Evolutionary conservation across 805 yeast genomes (phyloP), one percentile per base, ranked within the genome.

Genomic region (Teunomyces stri): DNA sequence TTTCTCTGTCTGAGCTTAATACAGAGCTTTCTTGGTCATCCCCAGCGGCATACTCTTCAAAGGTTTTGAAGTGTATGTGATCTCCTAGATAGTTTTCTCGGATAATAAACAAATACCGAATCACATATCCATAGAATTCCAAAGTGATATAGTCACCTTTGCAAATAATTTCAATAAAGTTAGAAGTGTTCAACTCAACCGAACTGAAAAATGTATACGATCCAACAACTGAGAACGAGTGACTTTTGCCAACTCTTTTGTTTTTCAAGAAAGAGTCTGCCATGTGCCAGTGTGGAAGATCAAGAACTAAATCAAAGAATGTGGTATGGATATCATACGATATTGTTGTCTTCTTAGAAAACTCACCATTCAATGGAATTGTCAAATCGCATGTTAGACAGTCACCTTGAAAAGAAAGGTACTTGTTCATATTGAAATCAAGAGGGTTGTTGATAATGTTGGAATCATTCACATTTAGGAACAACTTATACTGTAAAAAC

Each of bases 201-300:
- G 75, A 72, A 10, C 78, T 72, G 62, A 71, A 80, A 55, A 78
- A 84, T 0, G 85, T 78, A 64, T 88, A 86, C 0, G 83, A 75
- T 0, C 97, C 96, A 1, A 65, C 65, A 13, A 89, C 64, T 1
- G 61, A 64, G 55, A 90, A 85, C 45, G 83, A 76, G 22, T 76
- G 69, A 0, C 90, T 81, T 50, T 82, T 70, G 0, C 96, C 98
- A 51, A 89, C 75, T 15, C 76, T 79, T 10, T 77, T 66, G 36
- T 64, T 67, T 41, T 76, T 75, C 69, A 87, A 62, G 54, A 92
- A 92, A 42, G 85, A 84, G 46, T 82, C 79, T 21, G 82, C 69
- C 0, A 98, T 91, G 59, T 89, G 95, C 96, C 98, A 94, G 1
- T 92, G 85, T 0, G 99, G 98, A 0, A 94, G 81, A 48, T 83